Base-by-base conservation (phyloP, 2,329 filamentous ascomycete genomes). In the Dothistroma pini region DNA sequence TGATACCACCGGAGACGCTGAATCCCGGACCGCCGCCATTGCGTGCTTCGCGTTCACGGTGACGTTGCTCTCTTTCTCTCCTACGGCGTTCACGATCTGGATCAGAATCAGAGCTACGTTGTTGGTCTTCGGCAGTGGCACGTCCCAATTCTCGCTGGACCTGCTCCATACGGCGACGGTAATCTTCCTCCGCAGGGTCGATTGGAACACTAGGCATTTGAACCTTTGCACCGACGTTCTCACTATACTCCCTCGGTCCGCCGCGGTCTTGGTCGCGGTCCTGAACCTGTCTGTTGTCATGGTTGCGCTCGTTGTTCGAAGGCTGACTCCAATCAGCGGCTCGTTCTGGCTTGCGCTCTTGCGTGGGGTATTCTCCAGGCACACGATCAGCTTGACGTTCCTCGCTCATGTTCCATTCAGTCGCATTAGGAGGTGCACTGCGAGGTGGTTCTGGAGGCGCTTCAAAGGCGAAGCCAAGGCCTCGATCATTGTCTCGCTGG, bases 141-240 rank as follows among this genome's bases (percentile, higher is more conserved):
- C 74, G 74, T 25, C 78, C 77, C 4, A 78, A 71, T 66, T 81
- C 79, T 58, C 76, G 73, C 60, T 78, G 77, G 16, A 81, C 74
- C 62, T 79, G 75, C 56, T 78, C 76, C 59, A 82, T 75, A 9
- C 80, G 76, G 32, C 79, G 78, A 49, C 79, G 77, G 63, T 81
- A 82, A 38, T 82, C 80, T 64, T 81, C 79, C 47, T 82, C 80
- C 8, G 51, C 51, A 4, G 80, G 76, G 58, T 82, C 80, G 2
- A 79, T 54, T 21, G 71, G 64, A 14, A 71, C 59, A 9, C 72
- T 69, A 14, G 67, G 61, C 59, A 65, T 66, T 41, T 70, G 55
- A 16, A 54, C 57, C 19, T 53, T 53, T 2, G 29, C 51, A 29
- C 51, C n/a, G 12, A 29, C 51, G 12, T 21, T 53, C 14, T 53